Conservation (phyloP, 1,284 basidiomycete genomes). For the Ceratobasidium sp. region DNA sequence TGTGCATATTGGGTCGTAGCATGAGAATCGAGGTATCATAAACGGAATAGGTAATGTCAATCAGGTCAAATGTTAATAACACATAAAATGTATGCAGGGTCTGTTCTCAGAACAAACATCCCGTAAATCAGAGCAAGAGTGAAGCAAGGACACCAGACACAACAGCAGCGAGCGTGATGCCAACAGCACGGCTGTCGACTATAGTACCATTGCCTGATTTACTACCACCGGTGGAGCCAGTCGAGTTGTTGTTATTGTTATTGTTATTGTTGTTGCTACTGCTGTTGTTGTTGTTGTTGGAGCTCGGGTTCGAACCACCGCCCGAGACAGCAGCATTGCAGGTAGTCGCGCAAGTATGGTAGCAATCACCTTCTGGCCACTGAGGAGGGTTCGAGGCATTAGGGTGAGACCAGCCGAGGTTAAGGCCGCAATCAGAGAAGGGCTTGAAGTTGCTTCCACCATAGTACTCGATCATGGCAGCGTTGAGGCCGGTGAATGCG, state of each 20-base stretch:
- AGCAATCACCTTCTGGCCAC: slow-evolving; percentile 42
- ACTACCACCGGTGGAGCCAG: neutral
- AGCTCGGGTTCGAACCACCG: neutral
- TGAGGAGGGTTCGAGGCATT: slow-evolving; percentile 40
- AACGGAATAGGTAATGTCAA: slow-evolving; percentile 20
- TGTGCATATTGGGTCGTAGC: slow-evolving; percentile 26
- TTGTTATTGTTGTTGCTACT: neutral
- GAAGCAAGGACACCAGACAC: slow-evolving; percentile 14
- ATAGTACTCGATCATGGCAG: slow-evolving; percentile 29
- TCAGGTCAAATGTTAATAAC: neutral
- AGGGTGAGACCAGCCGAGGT: slow-evolving; percentile 43
- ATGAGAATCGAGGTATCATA: slow-evolving; percentile 17
- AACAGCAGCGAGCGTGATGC: neutral
- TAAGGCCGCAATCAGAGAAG: slow-evolving; percentile 43
- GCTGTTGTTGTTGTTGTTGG: neutral
- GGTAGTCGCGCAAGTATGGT: slow-evolving; percentile 38
- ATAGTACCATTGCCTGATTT: slow-evolving; percentile 2
- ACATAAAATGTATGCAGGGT: no score
- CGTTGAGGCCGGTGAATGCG: slow-evolving; percentile 44
- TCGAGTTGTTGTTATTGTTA: neutral
- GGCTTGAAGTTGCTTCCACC: slow-evolving; percentile 40
- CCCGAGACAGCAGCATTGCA: slow-evolving; percentile 24
- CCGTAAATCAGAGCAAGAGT: slow-evolving; percentile 24
- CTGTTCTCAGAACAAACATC: neutral
- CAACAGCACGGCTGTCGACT: neutral